These are phyloP conservation scores for Macrolepiota fuliginosa DNA, from an alignment of 768 basidiomycete genomes.

Conservation along the genomic window DNA sequence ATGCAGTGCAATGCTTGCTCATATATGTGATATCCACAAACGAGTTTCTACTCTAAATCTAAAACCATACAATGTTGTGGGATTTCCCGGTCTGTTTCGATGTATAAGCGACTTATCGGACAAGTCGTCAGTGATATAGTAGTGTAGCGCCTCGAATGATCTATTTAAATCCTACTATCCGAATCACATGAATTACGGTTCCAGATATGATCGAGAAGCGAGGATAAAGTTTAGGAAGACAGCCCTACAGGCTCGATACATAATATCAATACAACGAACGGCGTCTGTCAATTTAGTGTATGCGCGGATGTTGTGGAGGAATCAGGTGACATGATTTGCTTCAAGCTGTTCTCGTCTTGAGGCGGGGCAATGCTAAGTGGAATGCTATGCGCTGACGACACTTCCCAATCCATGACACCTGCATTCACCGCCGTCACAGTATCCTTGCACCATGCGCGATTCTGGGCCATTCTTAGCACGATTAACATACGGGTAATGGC, in stretches of 20 bases:
- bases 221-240: neutral
- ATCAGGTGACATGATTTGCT: neutral
- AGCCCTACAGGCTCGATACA: neutral
- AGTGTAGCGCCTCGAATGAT: too few species aligned
- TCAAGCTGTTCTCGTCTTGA: constrained; percentile 6
- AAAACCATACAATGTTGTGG: too few species aligned
- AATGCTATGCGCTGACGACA: constrained; percentile 34
- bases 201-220: too few species aligned
- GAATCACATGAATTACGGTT: too few species aligned
- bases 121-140: neutral
- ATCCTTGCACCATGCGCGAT: constrained; percentile 37
- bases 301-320: neutral
- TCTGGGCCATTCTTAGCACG: constrained; percentile 37
- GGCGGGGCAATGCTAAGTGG: constrained; percentile 18
- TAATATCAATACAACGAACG: neutral
- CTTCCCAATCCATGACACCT: constrained; percentile 37
- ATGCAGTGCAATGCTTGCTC: too few species aligned
- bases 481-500: constrained; percentile 38
- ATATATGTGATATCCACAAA: neutral
- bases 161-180: too few species aligned
- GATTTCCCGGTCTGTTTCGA: too few species aligned
- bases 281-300: neutral
- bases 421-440: constrained; percentile 27
- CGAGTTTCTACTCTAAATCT: neutral
- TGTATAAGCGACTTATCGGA: neutral